Evolutionary conservation across 768 basidiomycete genomes (phyloP), one percentile per base, ranked within the genome.

Genomic region (Paxillus involutus): DNA sequence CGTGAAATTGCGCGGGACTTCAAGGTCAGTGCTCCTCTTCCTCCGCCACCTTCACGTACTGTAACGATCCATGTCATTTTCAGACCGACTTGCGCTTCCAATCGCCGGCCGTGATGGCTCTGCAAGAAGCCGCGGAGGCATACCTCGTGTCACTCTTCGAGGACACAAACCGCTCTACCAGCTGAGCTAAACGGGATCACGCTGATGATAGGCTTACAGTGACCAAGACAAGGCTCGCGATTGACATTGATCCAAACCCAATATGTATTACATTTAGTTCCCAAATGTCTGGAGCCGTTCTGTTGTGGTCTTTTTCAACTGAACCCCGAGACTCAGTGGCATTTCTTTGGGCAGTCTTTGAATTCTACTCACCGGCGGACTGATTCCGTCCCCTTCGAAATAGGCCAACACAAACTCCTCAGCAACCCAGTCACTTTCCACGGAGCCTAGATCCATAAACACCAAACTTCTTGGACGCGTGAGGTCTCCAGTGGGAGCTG

Each of bases 1-100:
- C 84, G 86, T 73, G 87, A 89, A 69, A 90, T 89, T 62, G 86
- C 86, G 46, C 88, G 89, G 73, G 88, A 90, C 73, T 87, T 88
- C 80, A 89, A 89, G 78, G 80, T 79, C 43, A 41, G 72, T 63
- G 35, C 51, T 7, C 17, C 14, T 29, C 26, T 49, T 21, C 36
- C 36, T 17, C 35, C 6, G 33, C 39, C 12, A 14, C 7, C n/a
- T 14, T 35, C 19, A 4, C 13, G 52, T 14, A 33, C 48, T 12
- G 14, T 49, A 17, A 44, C 53, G 9, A 41, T 24, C 26, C 14
- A 29, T 42, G 13, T 33, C 24, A 43, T 26, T 10, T 47, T 16
- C 51, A 81, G 85, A 88, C 86, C 59, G 87, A 89, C 65, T 80
- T 90, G 53, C 84, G 85, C 53, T 89, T 89, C 79, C 85, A 86